Evolutionary conservation across 345 rosid genomes (phyloP).

Genomic region (Pseudoturritis turrita): DNA sequence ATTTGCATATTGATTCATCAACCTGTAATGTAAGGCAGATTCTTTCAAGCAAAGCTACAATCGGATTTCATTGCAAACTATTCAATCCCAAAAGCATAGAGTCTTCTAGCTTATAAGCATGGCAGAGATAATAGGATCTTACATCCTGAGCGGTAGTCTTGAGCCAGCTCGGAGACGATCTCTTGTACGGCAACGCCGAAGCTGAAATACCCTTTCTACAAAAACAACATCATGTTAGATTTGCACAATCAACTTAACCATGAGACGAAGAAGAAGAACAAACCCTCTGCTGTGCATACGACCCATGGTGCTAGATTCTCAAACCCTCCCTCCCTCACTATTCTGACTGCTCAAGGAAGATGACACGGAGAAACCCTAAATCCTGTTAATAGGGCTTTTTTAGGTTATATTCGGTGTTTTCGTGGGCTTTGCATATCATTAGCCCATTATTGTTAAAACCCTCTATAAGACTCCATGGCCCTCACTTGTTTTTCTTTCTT

Average conservation of each 20-base stretch:
- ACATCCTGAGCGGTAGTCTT: slow-evolving; percentile 60
- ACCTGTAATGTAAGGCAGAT: slow-evolving; percentile 31
- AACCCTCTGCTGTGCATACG: slow-evolving; percentile 89
- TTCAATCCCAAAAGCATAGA: not conserved
- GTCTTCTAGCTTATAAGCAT: no score
- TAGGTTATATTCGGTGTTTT: not conserved
- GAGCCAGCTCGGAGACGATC: slow-evolving; percentile 82
- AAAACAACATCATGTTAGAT: not conserved
- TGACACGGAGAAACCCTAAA: not conserved
- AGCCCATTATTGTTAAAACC: not conserved
- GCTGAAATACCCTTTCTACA: slow-evolving; percentile 84
- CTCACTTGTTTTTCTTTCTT: no score
- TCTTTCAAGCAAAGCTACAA: not conserved
- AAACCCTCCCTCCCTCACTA: not conserved
- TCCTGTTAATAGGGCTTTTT: not conserved
- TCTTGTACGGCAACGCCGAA: slow-evolving; percentile 82
- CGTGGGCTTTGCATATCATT: not conserved
- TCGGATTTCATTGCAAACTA: not conserved
- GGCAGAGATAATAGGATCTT: slow-evolving; percentile 2
- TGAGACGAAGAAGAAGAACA: not conserved
- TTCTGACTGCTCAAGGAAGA: slow-evolving; percentile 1
- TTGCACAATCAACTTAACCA: not conserved
- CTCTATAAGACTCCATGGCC: no score
- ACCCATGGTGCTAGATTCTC: slow-evolving; percentile 51
- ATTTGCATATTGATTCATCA: slow-evolving; percentile 59